Conservation (phyloP, 345 rosid genomes). For the Leavenworthia alabamica region DNA sequence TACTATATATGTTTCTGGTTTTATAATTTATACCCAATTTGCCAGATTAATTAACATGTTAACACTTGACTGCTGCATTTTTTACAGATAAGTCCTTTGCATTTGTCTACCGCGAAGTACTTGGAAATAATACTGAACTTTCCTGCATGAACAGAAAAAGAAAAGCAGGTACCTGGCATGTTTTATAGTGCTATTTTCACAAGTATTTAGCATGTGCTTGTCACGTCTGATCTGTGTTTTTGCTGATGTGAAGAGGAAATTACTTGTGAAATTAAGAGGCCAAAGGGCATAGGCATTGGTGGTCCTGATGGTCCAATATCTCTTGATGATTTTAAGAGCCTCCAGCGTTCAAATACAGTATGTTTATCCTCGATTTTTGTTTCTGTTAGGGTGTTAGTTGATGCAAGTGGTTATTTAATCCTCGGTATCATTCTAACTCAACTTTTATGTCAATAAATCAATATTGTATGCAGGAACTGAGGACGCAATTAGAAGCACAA, state of each 20-base stretch:
- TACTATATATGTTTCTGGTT: background rate
- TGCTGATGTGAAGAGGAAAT: constrained; percentile 50
- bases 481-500: constrained; percentile 83
- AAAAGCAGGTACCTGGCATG: constrained; percentile 53
- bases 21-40: background rate
- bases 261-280: constrained; percentile 56
- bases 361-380: background rate
- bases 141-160: constrained; percentile 47
- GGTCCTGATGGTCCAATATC: constrained; percentile 94
- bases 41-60: background rate
- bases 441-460: background rate
- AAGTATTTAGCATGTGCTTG: background rate
- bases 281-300: constrained; percentile 85
- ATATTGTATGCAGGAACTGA: constrained; percentile 58
- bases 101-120: constrained; percentile 81
- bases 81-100: constrained; percentile 66
- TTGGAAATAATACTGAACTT: constrained; percentile 16
- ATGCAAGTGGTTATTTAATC: background rate
- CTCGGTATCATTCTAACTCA: constrained; percentile 5
- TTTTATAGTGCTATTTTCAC: background rate
- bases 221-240: constrained; percentile 11
- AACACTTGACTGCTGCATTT: constrained; percentile 5
- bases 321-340: constrained; percentile 93
- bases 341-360: constrained; percentile 88
- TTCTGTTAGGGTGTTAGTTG: background rate